Evolutionary conservation across 352 stramenopile species (phyloP), one percentile per base, ranked within the genome.

Genomic region (Globisporangium spinosum): DNA sequence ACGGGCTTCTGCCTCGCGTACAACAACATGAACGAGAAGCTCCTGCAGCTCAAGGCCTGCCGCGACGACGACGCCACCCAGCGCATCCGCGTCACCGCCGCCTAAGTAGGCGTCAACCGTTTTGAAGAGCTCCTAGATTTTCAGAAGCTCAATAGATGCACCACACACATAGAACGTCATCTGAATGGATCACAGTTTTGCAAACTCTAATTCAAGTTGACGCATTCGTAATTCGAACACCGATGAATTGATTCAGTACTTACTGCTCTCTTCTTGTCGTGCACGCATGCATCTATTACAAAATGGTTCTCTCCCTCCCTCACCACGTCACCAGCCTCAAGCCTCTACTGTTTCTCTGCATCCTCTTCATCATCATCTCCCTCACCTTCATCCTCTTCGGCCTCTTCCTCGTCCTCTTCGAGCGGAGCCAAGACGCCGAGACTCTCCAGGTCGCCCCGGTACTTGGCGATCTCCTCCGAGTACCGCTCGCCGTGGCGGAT

Each of bases 401-500:
- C 51, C 0, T 29, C 53, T 9, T 34, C 59, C 0, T 72, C 51
- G 0, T 67, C 23, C 7, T 60, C 59, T 6, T 61, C 15, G 1
- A 49, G 17, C 17, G 51, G 35, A 1, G 22, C 12, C 6, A 72
- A 22, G 43, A 72, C 55, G 20, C 67, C 67, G 67, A 72, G 61
- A 15, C 10, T 8, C 35, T 68, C 67, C 1, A 92, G 59, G 3
- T 88, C 76, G 3, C 70, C 56, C 15, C 75, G 74, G 67, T 90
- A 90, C 60, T 90, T 90, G 32, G 67, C 62, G 4, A 80, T 74
- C 45, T 94, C 84, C n/a, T 77, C 74, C 13, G 74, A 72, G 60
- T 91, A 94, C 3, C 82, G 83, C 63, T 85, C 69, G 45, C 85
- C 83, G 43, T 91, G 82, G 38, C 77, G 82, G 29, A 94, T 65